A percentile compares a stretch with the other conserved stretches of the same genome.
phyloP scores from a whole-genome alignment of 441 rosid genomes.

The Erysimum cheiri region DNA sequence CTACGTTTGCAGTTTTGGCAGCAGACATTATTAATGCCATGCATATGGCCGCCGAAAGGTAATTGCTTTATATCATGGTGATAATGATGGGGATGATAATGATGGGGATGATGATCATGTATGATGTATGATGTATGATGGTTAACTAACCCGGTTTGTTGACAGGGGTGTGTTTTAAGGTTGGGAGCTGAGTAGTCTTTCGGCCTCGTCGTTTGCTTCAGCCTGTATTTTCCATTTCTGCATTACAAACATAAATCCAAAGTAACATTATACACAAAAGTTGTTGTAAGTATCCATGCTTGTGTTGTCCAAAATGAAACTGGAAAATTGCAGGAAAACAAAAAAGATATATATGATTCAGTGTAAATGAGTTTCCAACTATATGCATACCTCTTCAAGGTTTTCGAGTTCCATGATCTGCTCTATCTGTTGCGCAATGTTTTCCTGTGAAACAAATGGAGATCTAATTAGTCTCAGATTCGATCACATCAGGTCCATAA shows the following conservation, averaged over 20 bases:
- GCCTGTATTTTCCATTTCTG: constrained; percentile 94
- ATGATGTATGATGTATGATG: constrained; percentile 16
- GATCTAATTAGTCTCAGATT: constrained; percentile 7
- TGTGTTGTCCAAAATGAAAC: constrained; percentile 13
- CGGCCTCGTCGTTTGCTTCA: constrained; percentile 96
- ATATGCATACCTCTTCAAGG: constrained; percentile 89
- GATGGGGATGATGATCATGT: too few relatives aligned
- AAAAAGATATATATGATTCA: background rate
- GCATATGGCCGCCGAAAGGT: constrained; percentile 44
- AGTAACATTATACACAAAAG: background rate
- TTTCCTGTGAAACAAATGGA: constrained; percentile 61
- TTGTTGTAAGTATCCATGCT: background rate
- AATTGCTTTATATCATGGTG: constrained; percentile 23
- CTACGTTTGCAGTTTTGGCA: constrained; percentile 23
- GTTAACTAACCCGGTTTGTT: constrained; percentile 26
- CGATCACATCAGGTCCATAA: constrained; percentile 21
- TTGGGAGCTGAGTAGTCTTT: constrained; percentile 83
- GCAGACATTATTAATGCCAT: constrained; percentile 20
- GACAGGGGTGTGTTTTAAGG: constrained; percentile 29
- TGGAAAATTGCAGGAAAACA: background rate
- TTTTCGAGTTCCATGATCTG: constrained; percentile 96
- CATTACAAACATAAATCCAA: constrained; percentile 13
- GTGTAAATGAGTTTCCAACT: background rate
- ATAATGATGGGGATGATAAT: background rate
- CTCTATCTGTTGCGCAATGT: constrained; percentile 77